Base-by-base conservation (phyloP, 257 asterid genomes). In the Penstemon eatonii region DNA sequence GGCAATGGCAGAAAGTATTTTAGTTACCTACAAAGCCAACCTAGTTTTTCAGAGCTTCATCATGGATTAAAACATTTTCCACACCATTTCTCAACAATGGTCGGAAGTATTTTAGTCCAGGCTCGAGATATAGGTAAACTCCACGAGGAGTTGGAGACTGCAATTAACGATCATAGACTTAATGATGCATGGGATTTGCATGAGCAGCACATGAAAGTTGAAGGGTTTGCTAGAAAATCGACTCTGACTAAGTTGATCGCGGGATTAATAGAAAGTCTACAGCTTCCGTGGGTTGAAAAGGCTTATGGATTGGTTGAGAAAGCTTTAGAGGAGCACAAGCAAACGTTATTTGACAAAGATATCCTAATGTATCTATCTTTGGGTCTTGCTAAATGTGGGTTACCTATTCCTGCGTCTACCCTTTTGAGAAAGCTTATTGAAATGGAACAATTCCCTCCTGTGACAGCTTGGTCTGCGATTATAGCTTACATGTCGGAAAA, bases 111-210 rank as follows among this genome's bases (percentile, higher is more conserved):
- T 72, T 84, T 93, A 60, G 95, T 90, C 68, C 96, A 85, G 83
- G 96, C 99, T 65, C 86, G 91, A 39, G 97, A 93, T 56, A 79
- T 81, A 4, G 94, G 95, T n/a, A 88, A 82, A 79, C 79, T 93
- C 56, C 83, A 79, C 3, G 90, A 85, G 82, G 95, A 88, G 69
- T 71, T 90, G 33, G 96, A 90, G 76, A 67, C 57, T 66, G 92
- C 90, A 8, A 76, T 85, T 9, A 60, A 76, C 67, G 96, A 87
- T 46, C 66, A 46, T 44, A 85, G 87, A 52, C 68, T 90, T 13
- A 60, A 73, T 50, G 87, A 90, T 64, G 96, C 95, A 0, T 93
- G 97, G 96, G 64, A 76, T 72, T 82, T 93, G 82, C 89, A 90
- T 43, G 90, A 84, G 75, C 83, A 83, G 62, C 96, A 90, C 73